Percentiles rank a stretch among this genome's conserved stretches.
phyloP scores from a whole-genome alignment of 2,329 filamentous ascomycete genomes.

The Calonectria henricotiae region DNA sequence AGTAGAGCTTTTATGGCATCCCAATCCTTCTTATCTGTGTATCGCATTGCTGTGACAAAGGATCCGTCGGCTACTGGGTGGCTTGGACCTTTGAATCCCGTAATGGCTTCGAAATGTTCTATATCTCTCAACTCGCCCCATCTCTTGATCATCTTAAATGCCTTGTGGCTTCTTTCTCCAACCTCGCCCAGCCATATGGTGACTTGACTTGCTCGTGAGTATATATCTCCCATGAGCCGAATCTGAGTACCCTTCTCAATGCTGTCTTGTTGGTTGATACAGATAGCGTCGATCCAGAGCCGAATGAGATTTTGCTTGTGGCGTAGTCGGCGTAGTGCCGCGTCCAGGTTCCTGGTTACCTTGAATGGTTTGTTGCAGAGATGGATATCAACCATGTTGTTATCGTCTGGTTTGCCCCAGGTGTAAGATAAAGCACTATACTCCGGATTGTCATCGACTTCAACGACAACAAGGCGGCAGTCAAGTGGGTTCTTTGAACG shows the following conservation, averaged over 20 bases:
- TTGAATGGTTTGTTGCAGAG: background rate
- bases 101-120: background rate
- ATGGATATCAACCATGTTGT: background rate
- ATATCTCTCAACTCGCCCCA: background rate
- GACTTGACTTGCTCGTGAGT: background rate
- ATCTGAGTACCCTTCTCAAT: background rate
- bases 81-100: background rate
- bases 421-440: background rate
- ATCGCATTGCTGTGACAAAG: background rate
- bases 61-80: background rate
- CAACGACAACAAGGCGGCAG: background rate
- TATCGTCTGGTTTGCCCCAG: background rate
- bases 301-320: background rate
- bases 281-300: background rate
- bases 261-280: background rate
- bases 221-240: conserved; percentile 2
- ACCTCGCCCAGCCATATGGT: background rate
- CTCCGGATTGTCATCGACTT: background rate
- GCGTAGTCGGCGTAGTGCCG: background rate
- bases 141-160: conserved; percentile 1
- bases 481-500: background rate
- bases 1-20: background rate
- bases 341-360: background rate
- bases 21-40: background rate
- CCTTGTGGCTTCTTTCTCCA: background rate